phyloP scores from a whole-genome alignment of 129 eudicot genomes.

The Chrysanthemum seticuspe region DNA sequence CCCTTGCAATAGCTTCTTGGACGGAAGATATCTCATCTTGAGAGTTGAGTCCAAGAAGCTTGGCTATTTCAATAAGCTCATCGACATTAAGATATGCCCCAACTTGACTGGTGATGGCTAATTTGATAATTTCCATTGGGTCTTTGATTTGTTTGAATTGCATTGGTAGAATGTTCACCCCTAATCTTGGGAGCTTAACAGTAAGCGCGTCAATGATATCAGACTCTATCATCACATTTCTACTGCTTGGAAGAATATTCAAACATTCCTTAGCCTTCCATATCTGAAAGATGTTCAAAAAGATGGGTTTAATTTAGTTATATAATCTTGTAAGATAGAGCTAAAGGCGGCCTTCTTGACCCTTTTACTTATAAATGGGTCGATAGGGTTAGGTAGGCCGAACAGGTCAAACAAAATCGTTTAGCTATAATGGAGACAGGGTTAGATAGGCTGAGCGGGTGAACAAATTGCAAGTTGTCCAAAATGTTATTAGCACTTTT shows the following conservation, averaged over 20 bases:
- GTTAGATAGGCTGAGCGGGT: neutral
- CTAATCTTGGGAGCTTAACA: slow-evolving; percentile 82
- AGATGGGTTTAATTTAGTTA: slow-evolving; percentile 9
- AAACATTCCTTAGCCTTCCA: slow-evolving; percentile 99
- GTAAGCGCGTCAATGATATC: slow-evolving; percentile 87
- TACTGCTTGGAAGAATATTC: slow-evolving; percentile 70
- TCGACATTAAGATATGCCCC: slow-evolving; percentile 88
- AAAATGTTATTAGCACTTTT: neutral
- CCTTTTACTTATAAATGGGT: too few species aligned
- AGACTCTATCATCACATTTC: slow-evolving; percentile 76
- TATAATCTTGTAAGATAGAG: neutral
- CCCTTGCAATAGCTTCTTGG: slow-evolving; percentile 97
- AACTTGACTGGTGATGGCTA: slow-evolving; percentile 79
- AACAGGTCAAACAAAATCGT: too few species aligned
- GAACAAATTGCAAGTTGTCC: slow-evolving; percentile 1
- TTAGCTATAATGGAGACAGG: too few species aligned
- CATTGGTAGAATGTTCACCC: slow-evolving; percentile 82
- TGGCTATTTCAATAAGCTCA: slow-evolving; percentile 83
- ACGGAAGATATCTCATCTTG: slow-evolving; percentile 86
- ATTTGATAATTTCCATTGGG: slow-evolving; percentile 86
- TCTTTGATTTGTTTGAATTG: slow-evolving; percentile 93
- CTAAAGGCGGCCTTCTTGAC: too few species aligned
- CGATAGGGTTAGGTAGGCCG: too few species aligned
- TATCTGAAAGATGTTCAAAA: slow-evolving; percentile 54
- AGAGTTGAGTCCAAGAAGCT: slow-evolving; percentile 88